Evolutionary conservation across 371 early-diverging fungal genomes (phyloP).

Genomic region (Mortierella sp.): DNA sequence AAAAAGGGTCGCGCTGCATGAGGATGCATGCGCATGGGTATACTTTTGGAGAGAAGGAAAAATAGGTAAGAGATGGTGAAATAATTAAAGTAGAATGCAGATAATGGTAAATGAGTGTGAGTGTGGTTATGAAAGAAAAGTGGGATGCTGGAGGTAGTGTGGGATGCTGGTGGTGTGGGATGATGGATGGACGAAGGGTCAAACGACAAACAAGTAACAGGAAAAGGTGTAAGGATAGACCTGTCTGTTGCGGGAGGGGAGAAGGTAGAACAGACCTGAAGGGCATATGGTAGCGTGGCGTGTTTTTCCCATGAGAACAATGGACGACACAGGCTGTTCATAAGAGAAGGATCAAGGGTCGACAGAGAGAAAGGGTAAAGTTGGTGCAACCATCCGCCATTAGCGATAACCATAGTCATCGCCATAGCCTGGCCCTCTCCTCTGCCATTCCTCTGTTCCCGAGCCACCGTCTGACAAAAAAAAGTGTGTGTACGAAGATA

Average conservation of each 20-base stretch:
- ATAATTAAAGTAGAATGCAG: neutral
- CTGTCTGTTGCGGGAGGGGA: neutral
- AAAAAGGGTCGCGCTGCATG: neutral
- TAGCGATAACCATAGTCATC: neutral
- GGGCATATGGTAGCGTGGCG: neutral
- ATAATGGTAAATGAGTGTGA: neutral
- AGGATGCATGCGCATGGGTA: neutral
- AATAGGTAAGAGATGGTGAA: neutral
- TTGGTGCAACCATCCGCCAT: constrained; percentile 12
- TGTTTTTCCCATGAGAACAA: neutral
- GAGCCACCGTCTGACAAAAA: neutral
- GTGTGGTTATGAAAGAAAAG: neutral
- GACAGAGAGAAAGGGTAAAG: neutral
- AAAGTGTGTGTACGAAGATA: neutral
- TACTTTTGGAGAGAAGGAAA: neutral
- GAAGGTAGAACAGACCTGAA: neutral
- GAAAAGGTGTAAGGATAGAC: neutral
- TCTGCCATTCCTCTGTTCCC: neutral
- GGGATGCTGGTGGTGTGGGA: neutral
- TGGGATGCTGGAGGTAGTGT: neutral
- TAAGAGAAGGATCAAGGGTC: neutral
- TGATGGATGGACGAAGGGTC: neutral
- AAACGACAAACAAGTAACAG: neutral
- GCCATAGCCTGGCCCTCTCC: neutral
- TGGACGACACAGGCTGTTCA: neutral